A percentile compares a stretch with the other conserved stretches of the same genome.
phyloP scores from a whole-genome alignment of 2,329 filamentous ascomycete genomes.

The Paracoccidioides brasiliensis region DNA sequence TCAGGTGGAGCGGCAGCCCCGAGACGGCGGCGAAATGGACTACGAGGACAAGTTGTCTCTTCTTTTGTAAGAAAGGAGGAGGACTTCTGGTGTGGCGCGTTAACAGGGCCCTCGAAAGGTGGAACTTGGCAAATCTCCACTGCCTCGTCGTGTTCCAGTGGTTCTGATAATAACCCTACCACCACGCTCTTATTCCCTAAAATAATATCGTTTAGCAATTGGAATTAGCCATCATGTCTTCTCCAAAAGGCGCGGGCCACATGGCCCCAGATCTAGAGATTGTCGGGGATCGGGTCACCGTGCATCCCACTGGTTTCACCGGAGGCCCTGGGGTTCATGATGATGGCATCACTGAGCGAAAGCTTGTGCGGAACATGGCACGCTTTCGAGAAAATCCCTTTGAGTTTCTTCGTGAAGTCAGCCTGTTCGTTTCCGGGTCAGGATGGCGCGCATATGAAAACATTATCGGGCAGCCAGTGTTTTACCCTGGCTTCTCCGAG shows the following conservation, averaged over 20 bases:
- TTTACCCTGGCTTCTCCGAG: conserved; percentile 83
- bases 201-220: too few species aligned
- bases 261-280: conserved; percentile 63
- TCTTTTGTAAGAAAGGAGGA: not conserved
- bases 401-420: conserved; percentile 84
- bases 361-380: conserved; percentile 58
- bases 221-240: conserved; percentile 15
- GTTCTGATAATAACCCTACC: not conserved
- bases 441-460: conserved; percentile 93
- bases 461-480: conserved; percentile 81
- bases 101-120: too few species aligned
- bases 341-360: conserved; percentile 37
- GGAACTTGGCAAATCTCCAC: too few species aligned
- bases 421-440: conserved; percentile 78
- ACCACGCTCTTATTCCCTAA: too few species aligned
- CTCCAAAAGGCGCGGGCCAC: conserved; percentile 20
- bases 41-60: not conserved
- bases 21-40: not conserved
- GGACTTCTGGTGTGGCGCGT: not conserved
- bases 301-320: conserved; percentile 56
- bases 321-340: conserved; percentile 29
- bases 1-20: not conserved
- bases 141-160: too few species aligned
- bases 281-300: conserved; percentile 57
- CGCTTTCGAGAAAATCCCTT: conserved; percentile 64